Conservation (phyloP, 345 rosid genomes). For the Arabis alpina region DNA sequence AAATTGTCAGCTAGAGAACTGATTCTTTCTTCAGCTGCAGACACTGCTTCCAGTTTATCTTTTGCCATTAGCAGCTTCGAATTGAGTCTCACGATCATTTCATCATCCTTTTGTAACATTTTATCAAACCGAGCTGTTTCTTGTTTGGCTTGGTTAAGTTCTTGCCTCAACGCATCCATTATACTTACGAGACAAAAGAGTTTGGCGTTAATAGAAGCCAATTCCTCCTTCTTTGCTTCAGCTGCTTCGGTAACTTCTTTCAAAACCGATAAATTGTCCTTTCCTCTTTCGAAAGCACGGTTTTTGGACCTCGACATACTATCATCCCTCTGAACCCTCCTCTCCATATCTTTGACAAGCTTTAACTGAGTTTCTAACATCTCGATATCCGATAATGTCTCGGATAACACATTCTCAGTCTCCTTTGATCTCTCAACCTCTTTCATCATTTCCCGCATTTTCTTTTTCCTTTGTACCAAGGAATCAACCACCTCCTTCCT, state of each 20-base stretch:
- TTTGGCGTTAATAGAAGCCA: slow-evolving; percentile 57
- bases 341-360: slow-evolving; percentile 53
- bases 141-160: slow-evolving; percentile 52
- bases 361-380: slow-evolving; percentile 64
- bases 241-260: slow-evolving; percentile 55
- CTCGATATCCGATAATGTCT: slow-evolving; percentile 61
- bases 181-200: slow-evolving; percentile 63
- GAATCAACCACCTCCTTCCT: slow-evolving; percentile 41
- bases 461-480: slow-evolving; percentile 45
- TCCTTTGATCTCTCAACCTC: slow-evolving; percentile 61
- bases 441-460: slow-evolving; percentile 42
- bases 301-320: slow-evolving; percentile 42
- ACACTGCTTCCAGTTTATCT: slow-evolving; percentile 57
- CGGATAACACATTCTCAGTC: slow-evolving; percentile 56
- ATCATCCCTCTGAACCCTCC: slow-evolving; percentile 45
- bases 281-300: slow-evolving; percentile 25
- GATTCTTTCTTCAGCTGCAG: slow-evolving; percentile 63
- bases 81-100: slow-evolving; percentile 57
- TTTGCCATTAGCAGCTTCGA: slow-evolving; percentile 78
- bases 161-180: slow-evolving; percentile 72
- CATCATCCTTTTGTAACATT: slow-evolving; percentile 54
- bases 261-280: slow-evolving; percentile 42
- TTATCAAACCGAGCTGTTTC: slow-evolving; percentile 56
- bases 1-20: slow-evolving; percentile 54
- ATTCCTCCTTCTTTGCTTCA: slow-evolving; percentile 66